Evolutionary conservation across 2,329 filamentous ascomycete genomes (phyloP), one percentile per base, ranked within the genome.

Genomic region (Dactylellina cionopaga): DNA sequence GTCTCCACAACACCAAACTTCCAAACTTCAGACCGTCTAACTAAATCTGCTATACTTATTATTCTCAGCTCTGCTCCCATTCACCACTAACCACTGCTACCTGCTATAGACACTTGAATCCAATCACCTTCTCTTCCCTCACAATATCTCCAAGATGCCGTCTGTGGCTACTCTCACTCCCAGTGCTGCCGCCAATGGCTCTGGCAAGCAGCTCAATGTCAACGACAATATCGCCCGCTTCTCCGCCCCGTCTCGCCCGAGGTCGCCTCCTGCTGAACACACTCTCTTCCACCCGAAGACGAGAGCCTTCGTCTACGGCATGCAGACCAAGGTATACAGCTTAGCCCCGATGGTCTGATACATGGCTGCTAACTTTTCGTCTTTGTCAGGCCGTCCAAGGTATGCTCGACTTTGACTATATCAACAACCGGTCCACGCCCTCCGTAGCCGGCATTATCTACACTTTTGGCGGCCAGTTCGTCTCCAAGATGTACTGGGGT

Each of bases 401-500:
- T 55, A 74, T 74, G 72, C 91, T 99, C 81, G 95, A 99, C 84
- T 99, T 99, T 83, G 95, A 99, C 87, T 99, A 98, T 88, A 99
- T 99, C 85, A 99, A 76, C 92, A 98, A 98, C 89, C 92, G 95
- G 80, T 87, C 89, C 81, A 96, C 91, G 73, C 95, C 95, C 76
- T 99, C 95, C 69, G 95, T 99, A 70, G 95, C 95, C 77, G 95
- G 93, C 81, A 98, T 99, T 84, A 98, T 99, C 87, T 99, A 99
- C 87, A 97, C 95, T 79, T 99, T 99, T 81, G 95, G 95, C 82
- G 95, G 95, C 78, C 95, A 99, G 85, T 99, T 99, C 89, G 95
- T 99, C 81, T 97, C 92, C 89, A 99, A 99, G 90, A 98, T 99
- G 95, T 99, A 99, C 91, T 99, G 95, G 95, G 95, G 95, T 80